Conservation (phyloP, 306 rosid species). For the Lathyrus oleraceus region DNA sequence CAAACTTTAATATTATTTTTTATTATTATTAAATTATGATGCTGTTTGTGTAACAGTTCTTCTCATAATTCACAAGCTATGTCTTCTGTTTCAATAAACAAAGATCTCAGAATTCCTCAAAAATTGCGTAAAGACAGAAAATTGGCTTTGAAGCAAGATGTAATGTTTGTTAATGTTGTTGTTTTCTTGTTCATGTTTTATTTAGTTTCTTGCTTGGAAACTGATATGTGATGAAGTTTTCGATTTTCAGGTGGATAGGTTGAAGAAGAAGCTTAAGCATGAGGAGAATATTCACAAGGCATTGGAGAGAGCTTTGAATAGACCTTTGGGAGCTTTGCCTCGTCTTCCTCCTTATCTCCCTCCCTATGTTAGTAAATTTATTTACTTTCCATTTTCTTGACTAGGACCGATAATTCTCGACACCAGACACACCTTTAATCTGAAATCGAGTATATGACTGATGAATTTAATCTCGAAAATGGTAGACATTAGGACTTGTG, state of each 20-base stretch:
- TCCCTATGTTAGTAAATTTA: conserved; percentile 57
- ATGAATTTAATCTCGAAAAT: conserved; percentile 1
- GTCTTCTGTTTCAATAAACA: conserved; percentile 40
- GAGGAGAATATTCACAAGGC: conserved; percentile 89
- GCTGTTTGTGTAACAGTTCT: conserved; percentile 33
- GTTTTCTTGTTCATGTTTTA: neutral
- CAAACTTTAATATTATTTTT: conserved; percentile 9
- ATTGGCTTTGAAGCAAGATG: conserved; percentile 83
- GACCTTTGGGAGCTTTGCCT: conserved; percentile 94
- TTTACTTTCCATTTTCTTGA: neutral
- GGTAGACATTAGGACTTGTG: conserved; percentile 74
- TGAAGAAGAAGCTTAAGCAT: conserved; percentile 84
- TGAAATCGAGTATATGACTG: conserved; percentile 24
- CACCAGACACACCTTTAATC: neutral
- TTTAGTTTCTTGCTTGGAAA: conserved; percentile 2
- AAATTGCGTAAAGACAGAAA: conserved; percentile 51
- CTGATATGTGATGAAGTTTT: conserved; percentile 18
- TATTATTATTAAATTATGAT: conserved; percentile 29
- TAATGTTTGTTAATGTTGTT: conserved; percentile 26
- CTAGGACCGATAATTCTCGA: neutral
- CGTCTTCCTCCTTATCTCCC: conserved; percentile 97
- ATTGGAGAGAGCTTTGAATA: conserved; percentile 80
- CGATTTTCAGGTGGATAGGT: conserved; percentile 75
- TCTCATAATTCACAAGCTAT: conserved; percentile 24
- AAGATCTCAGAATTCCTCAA: conserved; percentile 38